Base-by-base conservation (phyloP, 202 grass and related monocot genomes). In the Tripidium arundinaceum region DNA sequence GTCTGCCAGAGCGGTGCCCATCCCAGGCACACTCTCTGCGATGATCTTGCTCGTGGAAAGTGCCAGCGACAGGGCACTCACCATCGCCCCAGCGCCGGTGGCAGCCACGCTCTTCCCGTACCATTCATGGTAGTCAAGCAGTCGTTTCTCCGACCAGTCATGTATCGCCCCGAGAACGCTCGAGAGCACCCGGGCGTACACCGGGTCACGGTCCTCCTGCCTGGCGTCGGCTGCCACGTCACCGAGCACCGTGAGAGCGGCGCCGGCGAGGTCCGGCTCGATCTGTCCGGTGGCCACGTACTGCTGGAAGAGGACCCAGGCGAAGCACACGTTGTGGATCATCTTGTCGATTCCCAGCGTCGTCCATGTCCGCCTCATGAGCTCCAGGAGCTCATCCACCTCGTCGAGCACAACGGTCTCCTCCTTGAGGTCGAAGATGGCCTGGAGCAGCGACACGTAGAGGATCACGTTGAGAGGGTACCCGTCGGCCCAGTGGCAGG, bases 321-420 rank as follows among this genome's bases (percentile, higher is more conserved):
- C 76, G 75, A 98, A 79, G 79, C 92, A 98, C 42, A 87, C 88
- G 61, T 78, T 93, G 84, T 95, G 92, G 41, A 94, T 29, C 42
- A 78, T 39, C 84, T 83, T 78, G 76, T 62, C 87, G 25, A 98
- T 72, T 13, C 95, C 88, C 0, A 98, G 82, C 50, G 77, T 93
- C 5, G 79, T 62, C 92, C 92, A 98, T 25, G 92, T 94, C 92
- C 89, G 94, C 90, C 78, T 95, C 75, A 98, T 91, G 52, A 98
- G 83, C 86, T 98, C 95, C 6, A 94, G 72, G 21, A 98, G 75
- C 88, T 93, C 95, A 65, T 98, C 92, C 0, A 98, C 90, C 84
- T 98, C 92, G 65, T 98, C 95, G 6, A 98, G 68, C 34, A 98
- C 88, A 0, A 95, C 80, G 27, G 90, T 95, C 68, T 70, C 41